Evolutionary conservation across 805 yeast genomes (phyloP).

Genomic region (Candida awuae): DNA sequence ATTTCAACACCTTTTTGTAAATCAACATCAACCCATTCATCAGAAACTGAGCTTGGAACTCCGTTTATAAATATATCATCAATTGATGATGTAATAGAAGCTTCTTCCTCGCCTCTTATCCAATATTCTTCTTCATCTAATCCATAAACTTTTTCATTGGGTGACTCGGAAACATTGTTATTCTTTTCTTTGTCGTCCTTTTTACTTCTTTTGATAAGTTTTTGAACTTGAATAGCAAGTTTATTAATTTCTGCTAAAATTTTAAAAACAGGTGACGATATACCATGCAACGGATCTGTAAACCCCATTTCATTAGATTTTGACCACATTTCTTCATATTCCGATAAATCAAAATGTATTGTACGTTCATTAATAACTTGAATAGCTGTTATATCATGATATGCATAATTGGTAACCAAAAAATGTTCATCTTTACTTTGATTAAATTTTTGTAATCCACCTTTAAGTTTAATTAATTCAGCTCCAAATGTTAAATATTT

Average conservation of each 20-base stretch:
- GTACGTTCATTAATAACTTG: constrained; percentile 51
- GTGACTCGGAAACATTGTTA: constrained; percentile 1
- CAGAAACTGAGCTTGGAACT: constrained; percentile 6
- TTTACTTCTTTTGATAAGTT: constrained; percentile 23
- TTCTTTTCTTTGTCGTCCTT: constrained; percentile 10
- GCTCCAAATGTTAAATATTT: constrained; percentile 59
- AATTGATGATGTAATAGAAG: constrained; percentile 17
- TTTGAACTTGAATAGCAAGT: constrained; percentile 46
- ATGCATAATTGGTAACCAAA: constrained; percentile 70
- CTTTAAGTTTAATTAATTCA: constrained; percentile 48
- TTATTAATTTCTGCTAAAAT: constrained; percentile 62
- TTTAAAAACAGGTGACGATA: constrained; percentile 59
- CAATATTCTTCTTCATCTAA: constrained; percentile 10
- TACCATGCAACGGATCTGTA: constrained; percentile 65
- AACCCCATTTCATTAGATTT: constrained; percentile 33
- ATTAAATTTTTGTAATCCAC: constrained; percentile 49
- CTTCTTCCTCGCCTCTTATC: constrained; percentile 2
- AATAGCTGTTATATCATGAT: constrained; percentile 68
- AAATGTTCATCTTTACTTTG: constrained; percentile 56
- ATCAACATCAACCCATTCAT: constrained; percentile 15
- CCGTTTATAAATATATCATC: constrained; percentile 5
- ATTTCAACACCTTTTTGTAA: constrained; percentile 21
- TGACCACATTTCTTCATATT: constrained; percentile 47
- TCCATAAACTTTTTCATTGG: constrained; percentile 5
- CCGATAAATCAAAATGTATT: constrained; percentile 54